phyloP scores from a whole-genome alignment of 1,284 basidiomycete species.

The Apiotrichum gracile region DNA sequence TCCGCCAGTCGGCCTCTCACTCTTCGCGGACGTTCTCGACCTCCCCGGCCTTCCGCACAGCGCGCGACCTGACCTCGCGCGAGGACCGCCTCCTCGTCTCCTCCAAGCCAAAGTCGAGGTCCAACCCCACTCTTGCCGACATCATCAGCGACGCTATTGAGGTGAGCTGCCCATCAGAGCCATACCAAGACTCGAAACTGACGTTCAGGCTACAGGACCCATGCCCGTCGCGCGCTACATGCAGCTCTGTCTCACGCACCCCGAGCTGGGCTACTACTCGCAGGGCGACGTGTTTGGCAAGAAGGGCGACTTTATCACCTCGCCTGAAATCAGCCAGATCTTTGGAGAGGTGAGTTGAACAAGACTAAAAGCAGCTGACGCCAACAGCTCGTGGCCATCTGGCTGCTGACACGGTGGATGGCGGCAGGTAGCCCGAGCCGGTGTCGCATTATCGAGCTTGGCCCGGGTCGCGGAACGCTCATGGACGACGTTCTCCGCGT shows the following conservation, averaged over 20 bases:
- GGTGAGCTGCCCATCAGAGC: neutral
- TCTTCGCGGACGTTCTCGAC: too few relatives aligned
- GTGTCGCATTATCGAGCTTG: conserved; percentile 80
- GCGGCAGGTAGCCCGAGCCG: conserved; percentile 53
- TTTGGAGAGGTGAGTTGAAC: conserved; percentile 78
- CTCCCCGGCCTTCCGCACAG: too few relatives aligned
- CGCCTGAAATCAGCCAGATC: conserved; percentile 91
- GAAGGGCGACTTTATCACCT: conserved; percentile 90
- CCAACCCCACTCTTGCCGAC: conserved; percentile 1
- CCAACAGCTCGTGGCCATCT: conserved; percentile 71
- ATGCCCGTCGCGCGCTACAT: conserved; percentile 81
- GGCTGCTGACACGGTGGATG: conserved; percentile 77
- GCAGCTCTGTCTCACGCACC: conserved; percentile 79
- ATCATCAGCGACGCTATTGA: conserved; percentile 11
- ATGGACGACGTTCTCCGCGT: conserved; percentile 87
- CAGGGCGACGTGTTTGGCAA: conserved; percentile 73
- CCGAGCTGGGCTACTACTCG: conserved; percentile 83
- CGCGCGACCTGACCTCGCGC: too few relatives aligned
- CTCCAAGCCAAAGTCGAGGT: too few relatives aligned
- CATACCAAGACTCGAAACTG: neutral
- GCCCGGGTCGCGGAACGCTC: conserved; percentile 88
- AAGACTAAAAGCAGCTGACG: neutral
- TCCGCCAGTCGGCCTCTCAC: too few relatives aligned
- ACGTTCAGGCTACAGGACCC: conserved; percentile 71
- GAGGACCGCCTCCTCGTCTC: too few relatives aligned